These are phyloP conservation scores for Paecilomyces variotii DNA, from an alignment of 2,329 filamentous ascomycete species.

Conservation along the genomic window DNA sequence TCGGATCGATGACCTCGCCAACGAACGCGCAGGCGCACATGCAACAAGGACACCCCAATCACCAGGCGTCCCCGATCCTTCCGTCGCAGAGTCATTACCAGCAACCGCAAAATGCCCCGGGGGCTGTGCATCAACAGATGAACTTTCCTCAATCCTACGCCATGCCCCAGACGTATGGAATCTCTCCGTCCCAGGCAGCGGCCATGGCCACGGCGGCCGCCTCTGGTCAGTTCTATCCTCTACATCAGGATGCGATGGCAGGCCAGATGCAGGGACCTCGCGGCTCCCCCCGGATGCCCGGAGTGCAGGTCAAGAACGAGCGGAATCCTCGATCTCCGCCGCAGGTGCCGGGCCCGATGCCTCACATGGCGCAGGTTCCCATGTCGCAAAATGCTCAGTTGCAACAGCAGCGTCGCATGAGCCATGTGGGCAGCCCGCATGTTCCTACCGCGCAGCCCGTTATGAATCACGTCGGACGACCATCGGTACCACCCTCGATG, in stretches of 20 bases:
- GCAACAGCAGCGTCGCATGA: slow-evolving; percentile 58
- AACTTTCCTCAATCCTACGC: slow-evolving; percentile 73
- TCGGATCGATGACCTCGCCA: slow-evolving; percentile 59
- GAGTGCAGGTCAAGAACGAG: slow-evolving; percentile 61
- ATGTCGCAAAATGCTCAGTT: slow-evolving; percentile 52
- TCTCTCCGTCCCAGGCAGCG: slow-evolving; percentile 77
- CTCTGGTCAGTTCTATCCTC: slow-evolving; percentile 71
- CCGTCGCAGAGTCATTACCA: slow-evolving; percentile 66
- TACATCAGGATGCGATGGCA: slow-evolving; percentile 63
- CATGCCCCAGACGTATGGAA: slow-evolving; percentile 68
- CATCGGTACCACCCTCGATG: slow-evolving; percentile 44
- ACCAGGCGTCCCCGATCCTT: slow-evolving; percentile 72
- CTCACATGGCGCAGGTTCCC: slow-evolving; percentile 39
- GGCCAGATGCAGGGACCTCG: slow-evolving; percentile 49
- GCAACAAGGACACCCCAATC: slow-evolving; percentile 49
- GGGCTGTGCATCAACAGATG: slow-evolving; percentile 58
- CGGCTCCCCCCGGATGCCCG: slow-evolving; percentile 70
- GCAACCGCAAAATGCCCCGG: slow-evolving; percentile 53
- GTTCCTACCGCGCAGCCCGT: slow-evolving; percentile 66
- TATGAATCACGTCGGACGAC: slow-evolving; percentile 59
- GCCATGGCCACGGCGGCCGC: slow-evolving; percentile 93
- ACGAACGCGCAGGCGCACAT: slow-evolving; percentile 62
- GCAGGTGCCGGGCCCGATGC: slow-evolving; percentile 57
- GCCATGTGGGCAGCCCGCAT: slow-evolving; percentile 66
- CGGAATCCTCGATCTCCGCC: slow-evolving; percentile 69